phyloP scores from a whole-genome alignment of 768 basidiomycete species.

The Cystofilobasidium macerans region DNA sequence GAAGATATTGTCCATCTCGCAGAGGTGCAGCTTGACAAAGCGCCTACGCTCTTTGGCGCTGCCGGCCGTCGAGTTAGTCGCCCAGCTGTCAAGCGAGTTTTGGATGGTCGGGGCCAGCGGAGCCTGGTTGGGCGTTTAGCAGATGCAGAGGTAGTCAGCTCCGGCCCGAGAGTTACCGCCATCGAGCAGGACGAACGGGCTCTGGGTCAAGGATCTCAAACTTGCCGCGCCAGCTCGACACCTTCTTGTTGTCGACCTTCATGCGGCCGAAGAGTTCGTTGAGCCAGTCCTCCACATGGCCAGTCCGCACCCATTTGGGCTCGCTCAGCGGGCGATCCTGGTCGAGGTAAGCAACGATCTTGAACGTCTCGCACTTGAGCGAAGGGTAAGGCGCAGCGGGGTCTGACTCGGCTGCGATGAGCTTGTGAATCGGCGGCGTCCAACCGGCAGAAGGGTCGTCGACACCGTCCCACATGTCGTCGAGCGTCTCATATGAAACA shows the following conservation, averaged over 20 bases:
- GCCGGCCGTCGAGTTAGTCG: conserved; percentile 69
- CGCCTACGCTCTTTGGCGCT: conserved; percentile 63
- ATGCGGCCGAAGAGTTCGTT: conserved; percentile 48
- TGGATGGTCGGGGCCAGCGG: conserved; percentile 76
- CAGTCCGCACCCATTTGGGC: conserved; percentile 92
- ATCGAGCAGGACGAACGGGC: conserved; percentile 52
- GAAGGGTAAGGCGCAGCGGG: conserved; percentile 3
- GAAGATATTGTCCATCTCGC: conserved; percentile 67
- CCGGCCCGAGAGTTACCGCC: too few species aligned
- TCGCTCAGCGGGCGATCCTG: conserved; percentile 79
- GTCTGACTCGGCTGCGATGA: conserved; percentile 18
- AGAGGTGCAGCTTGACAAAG: conserved; percentile 82
- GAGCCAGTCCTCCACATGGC: conserved; percentile 83
- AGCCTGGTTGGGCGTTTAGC: neutral
- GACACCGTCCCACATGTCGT: conserved; percentile 26
- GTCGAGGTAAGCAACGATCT: conserved; percentile 70
- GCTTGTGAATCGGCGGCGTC: conserved; percentile 46
- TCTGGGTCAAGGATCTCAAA: conserved; percentile 87
- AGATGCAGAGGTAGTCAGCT: too few species aligned
- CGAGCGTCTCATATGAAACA: conserved; percentile 16
- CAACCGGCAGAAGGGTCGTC: conserved; percentile 20
- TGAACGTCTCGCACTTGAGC: conserved; percentile 41
- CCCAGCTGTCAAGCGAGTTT: conserved; percentile 83
- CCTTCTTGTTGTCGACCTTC: conserved; percentile 16
- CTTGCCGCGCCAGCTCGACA: conserved; percentile 71